phyloP scores from a whole-genome alignment of 805 yeast genomes.

The Wickerhamomyces sydowiorum region DNA sequence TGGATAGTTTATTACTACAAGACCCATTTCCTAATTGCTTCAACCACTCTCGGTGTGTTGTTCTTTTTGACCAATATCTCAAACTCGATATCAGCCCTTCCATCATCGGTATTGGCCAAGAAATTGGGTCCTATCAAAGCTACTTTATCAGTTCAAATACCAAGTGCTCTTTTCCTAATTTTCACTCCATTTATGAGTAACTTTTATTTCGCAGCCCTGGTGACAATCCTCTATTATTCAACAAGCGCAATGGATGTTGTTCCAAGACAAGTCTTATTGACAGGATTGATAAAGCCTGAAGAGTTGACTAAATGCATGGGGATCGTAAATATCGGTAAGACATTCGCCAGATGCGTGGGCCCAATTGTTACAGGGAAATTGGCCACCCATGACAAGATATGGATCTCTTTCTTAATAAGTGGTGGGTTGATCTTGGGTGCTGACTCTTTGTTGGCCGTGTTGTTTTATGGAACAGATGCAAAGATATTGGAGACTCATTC shows the following conservation, averaged over 20 bases:
- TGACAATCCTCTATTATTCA: slow-evolving; percentile 51
- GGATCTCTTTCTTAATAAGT: slow-evolving; percentile 49
- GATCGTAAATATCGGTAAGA: slow-evolving; percentile 78
- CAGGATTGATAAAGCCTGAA: slow-evolving; percentile 53
- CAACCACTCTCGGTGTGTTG: slow-evolving; percentile 57
- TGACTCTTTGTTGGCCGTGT: slow-evolving; percentile 25
- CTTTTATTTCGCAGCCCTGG: slow-evolving; percentile 38
- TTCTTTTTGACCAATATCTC: slow-evolving; percentile 60
- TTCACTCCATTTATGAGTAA: slow-evolving; percentile 40
- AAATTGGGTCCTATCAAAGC: slow-evolving; percentile 74
- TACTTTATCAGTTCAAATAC: slow-evolving; percentile 67
- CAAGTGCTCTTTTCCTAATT: slow-evolving; percentile 63
- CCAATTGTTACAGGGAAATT: slow-evolving; percentile 75
- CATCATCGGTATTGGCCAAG: slow-evolving; percentile 68
- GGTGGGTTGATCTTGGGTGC: slow-evolving; percentile 38
- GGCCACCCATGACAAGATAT: slow-evolving; percentile 44
- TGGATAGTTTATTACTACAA: slow-evolving; percentile 85
- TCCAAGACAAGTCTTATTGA: slow-evolving; percentile 77
- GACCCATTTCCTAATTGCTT: slow-evolving; percentile 44
- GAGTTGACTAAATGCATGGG: slow-evolving; percentile 81
- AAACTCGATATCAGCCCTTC: slow-evolving; percentile 65
- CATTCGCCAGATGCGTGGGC: slow-evolving; percentile 78
- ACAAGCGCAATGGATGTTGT: slow-evolving; percentile 86
- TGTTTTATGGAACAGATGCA: slow-evolving; percentile 28
- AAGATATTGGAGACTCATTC: slow-evolving; percentile 16